A percentile compares a stretch with the other conserved stretches of the same genome.
phyloP scores from a whole-genome alignment of 164 flowering plant genomes.

The Aristolochia contorta region DNA sequence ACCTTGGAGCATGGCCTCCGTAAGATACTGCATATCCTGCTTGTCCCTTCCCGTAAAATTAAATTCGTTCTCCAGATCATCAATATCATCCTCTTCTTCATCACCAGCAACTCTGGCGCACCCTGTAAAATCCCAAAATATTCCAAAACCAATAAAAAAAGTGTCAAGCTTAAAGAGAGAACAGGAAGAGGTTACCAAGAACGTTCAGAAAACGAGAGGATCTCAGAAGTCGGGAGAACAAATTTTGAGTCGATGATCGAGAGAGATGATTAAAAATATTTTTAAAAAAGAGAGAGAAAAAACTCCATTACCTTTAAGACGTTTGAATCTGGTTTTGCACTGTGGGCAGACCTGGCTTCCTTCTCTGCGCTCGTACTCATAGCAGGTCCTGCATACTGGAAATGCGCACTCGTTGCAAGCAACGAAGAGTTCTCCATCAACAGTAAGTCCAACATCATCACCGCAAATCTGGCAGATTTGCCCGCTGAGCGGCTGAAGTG shows the following conservation, averaged over 20 bases:
- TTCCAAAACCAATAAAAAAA: background rate
- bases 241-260: background rate
- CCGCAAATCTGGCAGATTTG: conserved; percentile 55
- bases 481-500: conserved; percentile 27
- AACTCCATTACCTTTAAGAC: conserved; percentile 29
- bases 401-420: conserved; percentile 62
- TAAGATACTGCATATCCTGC: conserved; percentile 26
- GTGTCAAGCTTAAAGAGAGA: background rate
- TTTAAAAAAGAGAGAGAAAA: background rate
- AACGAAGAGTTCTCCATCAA: conserved; percentile 45
- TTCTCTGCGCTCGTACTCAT: conserved; percentile 51
- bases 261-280: background rate
- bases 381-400: conserved; percentile 49
- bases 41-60: conserved; percentile 23
- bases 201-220: background rate
- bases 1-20: conserved; percentile 30
- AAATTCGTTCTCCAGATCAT: conserved; percentile 55
- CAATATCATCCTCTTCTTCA: conserved; percentile 53
- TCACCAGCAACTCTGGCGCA: conserved; percentile 54
- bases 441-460: conserved; percentile 42
- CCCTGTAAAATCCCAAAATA: conserved; percentile 20
- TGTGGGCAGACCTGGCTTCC: conserved; percentile 53
- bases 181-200: background rate
- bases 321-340: conserved; percentile 52
- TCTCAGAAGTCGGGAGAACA: background rate